Evolutionary conservation across 2,329 filamentous ascomycete genomes (phyloP).

Genomic region (Ascochyta clinopodiicola): DNA sequence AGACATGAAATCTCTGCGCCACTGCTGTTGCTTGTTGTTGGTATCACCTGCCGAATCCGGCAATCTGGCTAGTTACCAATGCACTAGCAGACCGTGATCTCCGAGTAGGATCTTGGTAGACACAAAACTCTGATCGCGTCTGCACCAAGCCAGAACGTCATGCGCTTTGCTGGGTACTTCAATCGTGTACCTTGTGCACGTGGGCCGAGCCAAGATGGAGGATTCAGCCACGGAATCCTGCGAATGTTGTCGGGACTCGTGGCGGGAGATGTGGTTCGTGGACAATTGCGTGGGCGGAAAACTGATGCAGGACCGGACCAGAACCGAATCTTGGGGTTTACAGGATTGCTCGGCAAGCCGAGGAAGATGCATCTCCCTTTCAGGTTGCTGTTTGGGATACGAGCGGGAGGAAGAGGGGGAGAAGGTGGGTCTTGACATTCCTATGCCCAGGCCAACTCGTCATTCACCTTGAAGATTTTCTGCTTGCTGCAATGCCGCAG

Average conservation of each 20-base stretch:
- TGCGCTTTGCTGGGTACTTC: not conserved
- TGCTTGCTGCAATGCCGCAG: not conserved
- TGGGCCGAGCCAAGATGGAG: conserved; percentile 13
- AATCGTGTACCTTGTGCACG: conserved; percentile 15
- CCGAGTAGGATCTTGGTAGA: conserved; percentile 4
- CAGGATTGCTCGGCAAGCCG: not conserved
- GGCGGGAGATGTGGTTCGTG: conserved; percentile 5
- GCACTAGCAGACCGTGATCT: conserved; percentile 13
- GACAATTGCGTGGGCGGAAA: conserved; percentile 3
- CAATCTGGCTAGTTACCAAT: not conserved
- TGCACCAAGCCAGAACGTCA: not conserved
- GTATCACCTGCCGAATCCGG: conserved; percentile 14
- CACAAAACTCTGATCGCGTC: not conserved
- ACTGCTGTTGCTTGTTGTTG: not conserved
- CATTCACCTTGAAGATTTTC: no score
- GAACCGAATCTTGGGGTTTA: not conserved
- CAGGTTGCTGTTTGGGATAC: not conserved
- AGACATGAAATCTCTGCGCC: conserved; percentile 12
- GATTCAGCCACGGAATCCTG: conserved; percentile 12
- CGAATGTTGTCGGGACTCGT: not conserved
- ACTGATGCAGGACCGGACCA: not conserved
- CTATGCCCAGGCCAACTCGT: no score
- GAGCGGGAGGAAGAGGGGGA: not conserved
- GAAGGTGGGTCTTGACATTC: no score
- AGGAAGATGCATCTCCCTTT: not conserved